Evolutionary conservation across 495 filamentous ascomycete species (phyloP), one percentile per base, ranked within the genome.

Genomic region (Penicillium antarcticum): DNA sequence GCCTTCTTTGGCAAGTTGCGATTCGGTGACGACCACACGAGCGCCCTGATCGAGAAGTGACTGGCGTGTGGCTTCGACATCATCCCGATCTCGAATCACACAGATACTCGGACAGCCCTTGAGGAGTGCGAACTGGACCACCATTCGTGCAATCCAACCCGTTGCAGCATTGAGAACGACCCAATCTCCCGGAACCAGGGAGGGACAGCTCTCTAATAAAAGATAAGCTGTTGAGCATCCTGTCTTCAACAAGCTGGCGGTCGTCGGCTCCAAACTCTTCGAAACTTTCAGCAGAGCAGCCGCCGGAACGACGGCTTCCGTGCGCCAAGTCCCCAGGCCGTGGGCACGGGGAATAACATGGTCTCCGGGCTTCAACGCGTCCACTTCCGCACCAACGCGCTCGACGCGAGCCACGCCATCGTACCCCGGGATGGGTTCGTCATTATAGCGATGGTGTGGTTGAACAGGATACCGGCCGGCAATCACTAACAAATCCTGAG

Each of bases 311-410:
- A 40, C 44, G 16, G 53, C 53, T 35, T 56, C 36, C 4, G 53
- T 54, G 31, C 53, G 51, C 53, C 53, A 55, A 14, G 53, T 56
- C 9, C 53, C 53, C 19, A 56, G 12, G 14, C 53, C 53, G n/a
- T 53, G 53, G 17, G 33, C 18, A 12, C 39, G 37, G 11, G 49
- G 24, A 24, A 56, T 32, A 26, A 56, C 53, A 11, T 45, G 47
- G 26, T 56, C 48, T 11, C 53, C 53, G 12, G 37, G 39, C 24
- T 49, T 24, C 18, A 56, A 19, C 18, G 19, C 13, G 23, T n/a
- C 14, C 4, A 53, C 39, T 9, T 19, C 35, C 19, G 36, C 13
- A 9, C 49, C 53, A 8, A 44, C 29, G 13, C 37, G 37, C 11
- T 39, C 16, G 13, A 56, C 40, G 13, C 26, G 4, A 11, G 50